Base-by-base conservation (phyloP, 1,284 basidiomycete genomes). In the Apiotrichum brassicae region DNA sequence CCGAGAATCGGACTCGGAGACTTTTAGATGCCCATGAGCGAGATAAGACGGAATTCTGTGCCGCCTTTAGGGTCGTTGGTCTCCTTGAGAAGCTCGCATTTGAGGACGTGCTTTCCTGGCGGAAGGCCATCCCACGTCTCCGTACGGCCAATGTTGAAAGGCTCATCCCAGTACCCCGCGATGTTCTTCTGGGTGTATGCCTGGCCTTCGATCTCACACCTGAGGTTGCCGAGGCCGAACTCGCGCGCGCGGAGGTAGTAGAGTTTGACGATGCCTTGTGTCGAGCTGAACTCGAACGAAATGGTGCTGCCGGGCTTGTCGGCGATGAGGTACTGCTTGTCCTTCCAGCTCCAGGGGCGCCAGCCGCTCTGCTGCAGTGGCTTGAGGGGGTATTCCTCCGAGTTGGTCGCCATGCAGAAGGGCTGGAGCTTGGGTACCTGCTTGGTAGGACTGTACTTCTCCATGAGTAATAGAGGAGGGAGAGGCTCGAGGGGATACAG, bases 121-220 rank as follows among this genome's bases (percentile, higher is more conserved):
- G 22, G 1, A 11, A 53, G 26, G 3, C 34, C 28, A 14, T 24
- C 41, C 16, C 38, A 22, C 24, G 8, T 38, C 33, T 22, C n/a
- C 3, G 32, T 32, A 3, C 13, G 14, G 34, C 41, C 42, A 22
- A 34, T 59, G 46, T 63, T 66, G 48, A 50, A 57, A 8, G 45
- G 50, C 32, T 49, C 19, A 12, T 56, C 45, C 67, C 67, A 70
- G 43, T 63, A 67, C 12, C 62, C 68, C 26, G 63, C 62, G 12
- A 68, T 32, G 26, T 46, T 45, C 34, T 48, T 41, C 16, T 44
- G 48, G 22, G 48, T 39, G 20, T 53, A 45, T 6, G 9, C 36
- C 7, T 62, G 59, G 25, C 64, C 59, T 42, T 71, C 68, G 9
- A 71, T 58, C 67, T 65, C 70, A 54, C 71, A 71, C 19, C 43